Evolutionary conservation across 2,329 filamentous ascomycete species (phyloP), one percentile per base, ranked within the genome.

Genomic region (Venturia carpophila): DNA sequence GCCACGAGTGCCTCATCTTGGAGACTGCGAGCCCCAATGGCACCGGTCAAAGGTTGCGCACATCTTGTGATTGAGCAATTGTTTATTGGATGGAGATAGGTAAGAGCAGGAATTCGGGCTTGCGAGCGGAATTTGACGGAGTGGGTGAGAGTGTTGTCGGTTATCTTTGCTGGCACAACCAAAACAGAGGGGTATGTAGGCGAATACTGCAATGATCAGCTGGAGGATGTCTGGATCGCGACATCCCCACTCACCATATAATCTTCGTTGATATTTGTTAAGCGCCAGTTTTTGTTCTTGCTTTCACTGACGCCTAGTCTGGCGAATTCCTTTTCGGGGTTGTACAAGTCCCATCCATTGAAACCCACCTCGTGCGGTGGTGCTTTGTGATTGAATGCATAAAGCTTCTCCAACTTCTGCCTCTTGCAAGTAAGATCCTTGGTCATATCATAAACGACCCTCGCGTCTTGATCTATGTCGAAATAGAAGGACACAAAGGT

Each of bases 71-170:
- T 96, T 30, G 92, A 94, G 75, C 94, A 97, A 74, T 96, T 96
- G 74, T 97, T 99, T 71, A 97, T 82, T 0, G 91, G 91, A 75
- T 99, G 94, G n/a, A 97, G 85, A 75, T 99, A 99, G 27, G 92
- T 92, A 47, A 99, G 79, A 3, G 87, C 89, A 1, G 94, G 94
- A 75, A 99, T 92, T 67, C 94, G 87, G 68, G 88, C 87, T 67
- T 92, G 86, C 0, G 94, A 97, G 63, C 94, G 89, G 76, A 96
- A 97, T 68, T 87, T 85, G 66, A 87, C 89, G 34, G 92, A 94
- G 73, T 99, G 96, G 72, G 96, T 96, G 62, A 99, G 84, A 60
- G 93, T 92, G 72, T 94, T 97, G 76, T 99, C 94, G n/a, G 93
- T 97, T 69, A 99, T 96, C 66, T 84, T 86, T 30, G 88, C 86